Percentiles rank a stretch among this genome's conserved stretches.
These are phyloP conservation scores for Lipomyces japonicus DNA, from an alignment of 805 yeast species.

Conservation along the genomic window DNA sequence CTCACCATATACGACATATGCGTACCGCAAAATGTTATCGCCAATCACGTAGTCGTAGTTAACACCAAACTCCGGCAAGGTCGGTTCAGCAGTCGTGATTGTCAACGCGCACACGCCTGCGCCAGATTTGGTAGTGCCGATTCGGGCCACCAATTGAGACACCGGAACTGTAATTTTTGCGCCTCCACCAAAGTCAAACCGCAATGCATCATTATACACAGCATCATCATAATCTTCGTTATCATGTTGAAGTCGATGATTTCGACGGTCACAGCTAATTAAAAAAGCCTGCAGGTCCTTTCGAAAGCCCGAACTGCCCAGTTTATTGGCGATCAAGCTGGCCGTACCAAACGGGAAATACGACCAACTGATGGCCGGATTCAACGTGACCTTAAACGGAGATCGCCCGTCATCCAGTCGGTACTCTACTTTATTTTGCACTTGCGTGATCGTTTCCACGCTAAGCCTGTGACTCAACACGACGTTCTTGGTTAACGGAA, in stretches of 20 bases:
- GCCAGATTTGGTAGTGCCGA: conserved; percentile 12
- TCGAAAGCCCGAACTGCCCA: conserved; percentile 3
- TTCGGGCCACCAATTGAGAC: conserved; percentile 5
- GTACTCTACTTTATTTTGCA: background rate
- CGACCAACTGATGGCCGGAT: conserved; percentile 19
- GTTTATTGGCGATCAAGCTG: background rate
- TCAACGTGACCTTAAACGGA: background rate
- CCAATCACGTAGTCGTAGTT: conserved; percentile 10
- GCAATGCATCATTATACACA: conserved; percentile 7
- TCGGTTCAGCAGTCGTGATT: conserved; percentile 4
- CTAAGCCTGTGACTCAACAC: background rate
- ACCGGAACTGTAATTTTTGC: conserved; percentile 14
- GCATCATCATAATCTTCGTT: background rate
- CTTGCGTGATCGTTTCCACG: conserved; percentile 1
- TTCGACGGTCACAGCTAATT: conserved; percentile 1
- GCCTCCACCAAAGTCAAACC: conserved; percentile 8
- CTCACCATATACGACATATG: conserved; percentile 19
- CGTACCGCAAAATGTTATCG: conserved; percentile 18
- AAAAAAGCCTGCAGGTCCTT: background rate
- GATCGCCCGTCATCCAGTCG: background rate
- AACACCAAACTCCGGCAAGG: background rate
- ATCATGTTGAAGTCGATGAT: too few relatives aligned
- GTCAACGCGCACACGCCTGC: conserved; percentile 18
- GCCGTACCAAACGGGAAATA: conserved; percentile 14
- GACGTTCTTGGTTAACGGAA: background rate